Base-by-base conservation (phyloP, 2,329 filamentous ascomycete species). In the Zymoseptoria brevis region DNA sequence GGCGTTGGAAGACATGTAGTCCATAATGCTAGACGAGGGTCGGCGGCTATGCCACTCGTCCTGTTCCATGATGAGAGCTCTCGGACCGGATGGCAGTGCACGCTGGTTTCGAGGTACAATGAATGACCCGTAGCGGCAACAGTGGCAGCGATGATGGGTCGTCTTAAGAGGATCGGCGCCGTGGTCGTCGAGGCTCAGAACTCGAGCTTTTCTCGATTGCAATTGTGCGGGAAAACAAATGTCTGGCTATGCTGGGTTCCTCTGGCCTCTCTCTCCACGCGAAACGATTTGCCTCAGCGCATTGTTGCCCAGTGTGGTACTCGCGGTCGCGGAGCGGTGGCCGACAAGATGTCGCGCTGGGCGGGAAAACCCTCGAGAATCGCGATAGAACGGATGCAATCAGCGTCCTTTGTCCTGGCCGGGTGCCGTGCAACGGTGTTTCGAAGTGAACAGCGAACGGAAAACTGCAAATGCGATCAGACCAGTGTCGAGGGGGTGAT, bases 11-110 rank as follows among this genome's bases (percentile, higher is more conserved):
- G 68, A 64, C 11, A 64, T 64, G 60, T 70, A 71, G 60, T 71
- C 68, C 64, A 71, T 67, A 54, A 67, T 64, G 60, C 54, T 69
- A 30, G 63, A 65, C 5, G 62, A 63, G 19, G 67, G 67, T 19
- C 68, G 61, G 24, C 65, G 60, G 51, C 35, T 45, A 45, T n/a
- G 35, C 35, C 35, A 45, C 35, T 45, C 35, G 35, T 45, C 35
- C 35, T 45, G 35, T 45, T 45, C 35, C 35, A 45, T 45, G 35
- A 11, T 45, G 2, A 6, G 35, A 45, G 35, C 13, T 16, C 16
- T n/a, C 35, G 35, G 35, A n/a, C 7, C 11, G 13, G 13, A n/a
- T 6, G 16, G 5, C 16, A n/a, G 35, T 45, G 35, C 35, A 45
- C 16, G 35, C 35, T n/a, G 35, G 13, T n/a, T 2, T n/a, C 35